Evolutionary conservation across 164 flowering plant species (phyloP).

Genomic region (Aristolochia californica): DNA sequence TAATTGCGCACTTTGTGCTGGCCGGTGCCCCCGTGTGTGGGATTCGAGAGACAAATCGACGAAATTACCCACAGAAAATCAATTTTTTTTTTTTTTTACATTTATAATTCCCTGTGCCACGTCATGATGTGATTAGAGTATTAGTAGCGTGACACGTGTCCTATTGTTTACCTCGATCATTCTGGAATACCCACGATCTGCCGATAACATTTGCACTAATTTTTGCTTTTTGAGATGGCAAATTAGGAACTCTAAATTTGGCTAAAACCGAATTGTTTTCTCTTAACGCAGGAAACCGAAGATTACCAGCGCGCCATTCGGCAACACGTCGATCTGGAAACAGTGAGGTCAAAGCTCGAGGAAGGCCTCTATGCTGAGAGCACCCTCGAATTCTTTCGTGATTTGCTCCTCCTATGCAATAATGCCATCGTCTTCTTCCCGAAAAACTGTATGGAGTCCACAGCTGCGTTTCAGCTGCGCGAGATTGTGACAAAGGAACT

Average conservation of each 20-base stretch:
- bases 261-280: not conserved
- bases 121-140: no score
- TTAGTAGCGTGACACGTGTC: no score
- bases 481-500: constrained; percentile 30
- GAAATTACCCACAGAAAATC: no score
- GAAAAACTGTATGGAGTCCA: constrained; percentile 27
- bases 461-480: constrained; percentile 41
- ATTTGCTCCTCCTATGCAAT: constrained; percentile 57
- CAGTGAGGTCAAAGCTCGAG: constrained; percentile 29
- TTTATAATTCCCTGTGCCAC: no score
- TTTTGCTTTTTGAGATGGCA: not conserved
- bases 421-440: constrained; percentile 50
- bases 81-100: no score
- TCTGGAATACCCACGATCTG: no score
- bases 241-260: not conserved
- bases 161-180: no score
- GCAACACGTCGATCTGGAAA: constrained; percentile 56
- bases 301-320: constrained; percentile 37
- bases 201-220: not conserved
- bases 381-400: constrained; percentile 39
- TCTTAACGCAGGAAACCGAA: constrained; percentile 41
- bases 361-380: constrained; percentile 37
- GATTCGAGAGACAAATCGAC: no score
- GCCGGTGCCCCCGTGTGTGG: no score
- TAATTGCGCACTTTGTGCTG: no score